These are phyloP conservation scores for Pseudocercospora vitis DNA, from an alignment of 2,329 filamentous ascomycete genomes.

Conservation along the genomic window DNA sequence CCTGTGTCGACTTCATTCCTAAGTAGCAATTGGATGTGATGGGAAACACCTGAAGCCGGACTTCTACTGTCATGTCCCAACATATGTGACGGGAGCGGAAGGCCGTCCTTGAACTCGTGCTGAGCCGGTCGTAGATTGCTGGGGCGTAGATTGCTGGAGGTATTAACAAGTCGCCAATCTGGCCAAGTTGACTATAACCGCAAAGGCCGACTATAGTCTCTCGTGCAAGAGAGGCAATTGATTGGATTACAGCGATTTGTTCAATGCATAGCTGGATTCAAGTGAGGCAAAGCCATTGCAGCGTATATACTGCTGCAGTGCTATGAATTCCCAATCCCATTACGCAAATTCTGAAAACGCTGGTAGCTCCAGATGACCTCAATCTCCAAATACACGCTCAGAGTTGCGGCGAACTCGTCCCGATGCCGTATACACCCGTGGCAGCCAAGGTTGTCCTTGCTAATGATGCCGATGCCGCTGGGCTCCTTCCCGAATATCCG, in stretches of 20 bases:
- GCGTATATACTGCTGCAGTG: slow-evolving; percentile 58
- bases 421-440: no score
- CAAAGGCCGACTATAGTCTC: slow-evolving; percentile 32
- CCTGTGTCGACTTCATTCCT: background rate
- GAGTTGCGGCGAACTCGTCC: slow-evolving; percentile 54
- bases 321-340: slow-evolving; percentile 82
- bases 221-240: slow-evolving; percentile 34
- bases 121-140: slow-evolving; percentile 42
- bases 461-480: slow-evolving; percentile 40
- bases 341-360: slow-evolving; percentile 65
- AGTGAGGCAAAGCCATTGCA: slow-evolving; percentile 35
- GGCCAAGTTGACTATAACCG: slow-evolving; percentile 36
- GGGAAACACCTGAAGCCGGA: slow-evolving; percentile 42
- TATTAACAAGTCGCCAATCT: slow-evolving; percentile 35
- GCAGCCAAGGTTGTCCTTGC: slow-evolving; percentile 36
- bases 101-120: slow-evolving; percentile 46
- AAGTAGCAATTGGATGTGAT: slow-evolving; percentile 17
- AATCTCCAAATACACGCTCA: slow-evolving; percentile 73
- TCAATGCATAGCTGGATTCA: slow-evolving; percentile 34
- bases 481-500: slow-evolving; percentile 36
- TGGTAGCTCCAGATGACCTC: slow-evolving; percentile 48
- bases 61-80: slow-evolving; percentile 42
- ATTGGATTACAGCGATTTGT: slow-evolving; percentile 20
- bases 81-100: slow-evolving; percentile 27
- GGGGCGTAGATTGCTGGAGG: slow-evolving; percentile 42